Evolutionary conservation across 352 stramenopile genomes (phyloP), one percentile per base, ranked within the genome.

Genomic region (Globisporangium alternatum): DNA sequence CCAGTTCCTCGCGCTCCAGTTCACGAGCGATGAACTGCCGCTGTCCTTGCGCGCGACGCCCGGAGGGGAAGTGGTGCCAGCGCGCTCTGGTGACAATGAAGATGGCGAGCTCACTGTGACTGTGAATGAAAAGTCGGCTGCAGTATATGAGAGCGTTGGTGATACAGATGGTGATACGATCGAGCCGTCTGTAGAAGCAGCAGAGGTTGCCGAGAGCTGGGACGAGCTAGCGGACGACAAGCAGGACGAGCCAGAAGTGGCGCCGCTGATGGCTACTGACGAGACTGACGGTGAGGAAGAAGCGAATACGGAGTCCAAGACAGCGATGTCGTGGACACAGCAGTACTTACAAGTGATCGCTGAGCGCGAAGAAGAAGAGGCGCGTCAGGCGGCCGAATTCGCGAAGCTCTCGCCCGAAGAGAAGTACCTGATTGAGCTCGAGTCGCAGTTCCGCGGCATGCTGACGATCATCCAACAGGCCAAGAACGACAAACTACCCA

Each of bases 261-360:
- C 22, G 30, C 7, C 28, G 19, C 10, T 15, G 8, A 30, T 30
- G 2, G 47, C 60, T 10, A 54, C 30, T 17, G 17, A 47, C 28
- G 13, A 4, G 47, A n/a, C 43, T 63, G 44, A 45, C 2, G 22
- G 22, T 0, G n/a, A 58, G 7, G 25, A 31, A 6, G 62, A 68
- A 25, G 39, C 64, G 15, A 75, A 31, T 0, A 54, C 76, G 17
- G 63, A 70, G 6, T 54, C 49, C 17, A 44, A 71, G 22, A 65
- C 64, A n/a, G 81, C 81, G 47, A 70, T 88, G 56, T 82, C 81
- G 35, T 94, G 85, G 85, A 94, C 85, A 19, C 78, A 90, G 68
- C 76, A 80, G 53, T 94, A 94, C 66, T 56, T 94, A 54, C 60
- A 81, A 64, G 73, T 79, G 45, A 81, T 91, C 62, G 80, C 77